Base-by-base conservation (phyloP, 2,329 filamentous ascomycete species). In the Cryoendolithus antarcticus region DNA sequence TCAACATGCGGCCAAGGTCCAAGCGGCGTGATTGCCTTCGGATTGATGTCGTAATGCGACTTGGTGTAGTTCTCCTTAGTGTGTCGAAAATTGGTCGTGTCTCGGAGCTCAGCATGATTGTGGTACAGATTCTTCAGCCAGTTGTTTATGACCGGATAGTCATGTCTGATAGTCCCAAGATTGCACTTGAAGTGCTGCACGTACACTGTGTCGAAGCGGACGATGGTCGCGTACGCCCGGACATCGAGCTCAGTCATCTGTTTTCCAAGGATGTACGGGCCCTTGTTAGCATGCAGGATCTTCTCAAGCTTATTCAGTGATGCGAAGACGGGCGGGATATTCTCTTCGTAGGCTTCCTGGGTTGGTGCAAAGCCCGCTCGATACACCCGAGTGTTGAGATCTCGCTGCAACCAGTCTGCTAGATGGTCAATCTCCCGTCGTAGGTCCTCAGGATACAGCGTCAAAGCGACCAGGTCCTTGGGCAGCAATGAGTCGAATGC, bases 31-130 rank as follows among this genome's bases (percentile, higher is more conserved):
- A 80, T 79, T 1, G 65, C 69, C 32, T 66, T 64, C 1, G 75
- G 75, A 47, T 80, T 80, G 43, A 80, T 70, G 43, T 71, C 69
- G 3, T 47, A 48, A 49, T 79, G 74, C 40, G 68, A 73, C 58
- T 79, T 80, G 9, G 74, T 72, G 44, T 74, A 73, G 45, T 77
- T 80, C 54, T 82, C 77, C 58, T 81, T 82, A 53, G 81, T 81
- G 49, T 82, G 77, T 44, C 59, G 69, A 46, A 81, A 81, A 44
- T 81, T 63, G 0, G 77, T 81, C 10, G 71, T 75, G 48, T 74
- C 70, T 41, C 55, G 65, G 44, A 75, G 75, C 0, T 67, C 72
- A 1, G 71, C 63, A 27, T 55, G 51, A 42, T 71, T 68, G 66
- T 70, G 76, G 57, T 77, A 79, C 52, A 77, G 51, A 28, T 65